Evolutionary conservation across 352 stramenopile genomes (phyloP).

Genomic region (Globisporangium emineosum): DNA sequence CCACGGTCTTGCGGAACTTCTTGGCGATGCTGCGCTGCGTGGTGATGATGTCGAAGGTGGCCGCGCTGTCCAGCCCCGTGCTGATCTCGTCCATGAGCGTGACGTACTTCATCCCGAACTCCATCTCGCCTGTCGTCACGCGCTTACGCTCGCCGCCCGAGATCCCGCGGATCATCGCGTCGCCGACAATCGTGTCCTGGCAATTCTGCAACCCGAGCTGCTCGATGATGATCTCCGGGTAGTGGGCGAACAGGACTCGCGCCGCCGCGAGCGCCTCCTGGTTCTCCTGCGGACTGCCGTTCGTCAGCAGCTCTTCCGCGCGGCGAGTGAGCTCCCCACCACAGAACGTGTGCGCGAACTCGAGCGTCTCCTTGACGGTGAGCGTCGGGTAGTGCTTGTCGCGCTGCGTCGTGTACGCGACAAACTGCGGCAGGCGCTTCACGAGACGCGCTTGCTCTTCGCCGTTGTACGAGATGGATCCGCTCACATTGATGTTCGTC

Average conservation of each 20-base stretch:
- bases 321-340: conserved; percentile 8
- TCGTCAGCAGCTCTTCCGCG: neutral
- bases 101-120: conserved; percentile 81
- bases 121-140: conserved; percentile 72
- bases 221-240: conserved; percentile 39
- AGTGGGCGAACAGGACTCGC: conserved; percentile 24
- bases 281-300: neutral
- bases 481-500: neutral
- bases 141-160: conserved; percentile 74
- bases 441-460: neutral
- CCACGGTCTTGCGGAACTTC: conserved; percentile 22
- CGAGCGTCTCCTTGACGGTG: conserved; percentile 50
- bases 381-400: conserved; percentile 51
- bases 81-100: conserved; percentile 90
- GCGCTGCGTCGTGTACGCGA: conserved; percentile 41
- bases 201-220: conserved; percentile 8
- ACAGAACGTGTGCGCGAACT: conserved; percentile 41
- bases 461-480: neutral
- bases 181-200: conserved; percentile 26
- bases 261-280: neutral
- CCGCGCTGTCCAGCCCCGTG: conserved; percentile 87
- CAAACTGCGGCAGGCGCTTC: conserved; percentile 42
- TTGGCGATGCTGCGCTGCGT: conserved; percentile 45
- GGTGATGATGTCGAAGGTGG: conserved; percentile 61
- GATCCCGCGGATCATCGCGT: conserved; percentile 60